phyloP scores from a whole-genome alignment of 2,329 filamentous ascomycete species.

The Clonostachys rhizophaga region DNA sequence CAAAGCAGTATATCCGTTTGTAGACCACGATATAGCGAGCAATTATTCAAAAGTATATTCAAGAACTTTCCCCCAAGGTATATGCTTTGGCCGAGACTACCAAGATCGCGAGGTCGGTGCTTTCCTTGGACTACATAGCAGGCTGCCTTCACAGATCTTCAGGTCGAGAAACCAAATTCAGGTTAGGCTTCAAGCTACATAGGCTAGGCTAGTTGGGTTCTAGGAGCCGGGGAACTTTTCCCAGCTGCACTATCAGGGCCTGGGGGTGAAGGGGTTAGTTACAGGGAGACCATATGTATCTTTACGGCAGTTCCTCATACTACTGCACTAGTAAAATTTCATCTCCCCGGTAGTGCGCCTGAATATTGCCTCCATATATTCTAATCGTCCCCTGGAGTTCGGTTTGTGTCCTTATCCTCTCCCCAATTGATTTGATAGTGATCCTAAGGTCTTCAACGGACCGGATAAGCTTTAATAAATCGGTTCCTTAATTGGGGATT shows the following conservation, averaged over 20 bases:
- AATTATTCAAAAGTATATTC: too few species aligned
- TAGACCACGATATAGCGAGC: too few species aligned
- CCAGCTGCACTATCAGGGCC: neutral
- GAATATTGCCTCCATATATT: slow-evolving; percentile 1
- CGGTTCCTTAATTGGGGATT: neutral
- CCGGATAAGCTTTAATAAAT: neutral
- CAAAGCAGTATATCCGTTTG: too few species aligned
- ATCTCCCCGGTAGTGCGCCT: neutral
- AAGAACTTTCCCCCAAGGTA: too few species aligned
- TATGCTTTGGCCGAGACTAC: too few species aligned
- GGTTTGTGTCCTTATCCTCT: neutral
- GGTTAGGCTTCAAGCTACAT: neutral
- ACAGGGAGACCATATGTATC: neutral
- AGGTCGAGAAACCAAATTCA: neutral
- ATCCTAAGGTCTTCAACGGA: neutral
- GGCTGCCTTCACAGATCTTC: neutral
- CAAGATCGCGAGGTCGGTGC: too few species aligned
- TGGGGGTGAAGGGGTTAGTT: too few species aligned
- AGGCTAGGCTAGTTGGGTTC: neutral
- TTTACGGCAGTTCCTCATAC: neutral
- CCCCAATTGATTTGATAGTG: neutral
- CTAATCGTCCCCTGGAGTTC: neutral
- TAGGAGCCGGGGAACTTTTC: neutral
- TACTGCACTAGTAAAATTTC: neutral
- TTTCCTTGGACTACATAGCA: too few species aligned